phyloP scores from a whole-genome alignment of 176 grass and related monocot species.

The Leersia perrieri region DNA sequence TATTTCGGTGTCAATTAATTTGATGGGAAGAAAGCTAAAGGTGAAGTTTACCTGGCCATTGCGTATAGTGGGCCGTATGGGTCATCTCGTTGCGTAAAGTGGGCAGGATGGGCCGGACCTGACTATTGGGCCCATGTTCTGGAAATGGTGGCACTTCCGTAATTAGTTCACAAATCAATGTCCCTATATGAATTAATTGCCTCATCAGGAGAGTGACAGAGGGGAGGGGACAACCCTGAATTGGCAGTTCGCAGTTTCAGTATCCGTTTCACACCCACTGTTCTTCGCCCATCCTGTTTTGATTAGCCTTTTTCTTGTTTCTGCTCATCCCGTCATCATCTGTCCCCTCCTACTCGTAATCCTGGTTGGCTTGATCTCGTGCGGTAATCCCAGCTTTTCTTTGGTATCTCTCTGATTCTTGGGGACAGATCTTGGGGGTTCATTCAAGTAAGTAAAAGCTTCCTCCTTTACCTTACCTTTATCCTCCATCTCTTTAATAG shows the following conservation, averaged over 20 bases:
- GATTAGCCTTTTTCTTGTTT: neutral
- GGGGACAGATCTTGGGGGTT: slow-evolving; percentile 10
- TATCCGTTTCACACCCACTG: neutral
- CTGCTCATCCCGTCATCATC: neutral
- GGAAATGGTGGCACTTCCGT: neutral
- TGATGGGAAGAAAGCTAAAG: no score
- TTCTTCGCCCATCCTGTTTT: neutral
- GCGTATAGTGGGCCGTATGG: no score
- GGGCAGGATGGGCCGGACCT: no score
- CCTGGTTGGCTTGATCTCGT: neutral
- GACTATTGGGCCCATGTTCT: no score
- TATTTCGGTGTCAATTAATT: no score
- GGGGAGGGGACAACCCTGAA: no score
- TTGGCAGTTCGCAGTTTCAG: neutral
- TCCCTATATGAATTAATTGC: no score
- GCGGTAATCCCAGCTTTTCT: neutral
- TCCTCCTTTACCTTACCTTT: neutral
- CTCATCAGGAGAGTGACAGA: no score
- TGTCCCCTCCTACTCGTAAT: neutral
- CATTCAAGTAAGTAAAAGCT: neutral
- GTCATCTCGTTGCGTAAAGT: no score
- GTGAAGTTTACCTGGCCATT: no score
- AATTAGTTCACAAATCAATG: neutral
- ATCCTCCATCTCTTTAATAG: neutral
- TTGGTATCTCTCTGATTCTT: neutral